These are phyloP conservation scores for Linnemannia hyalina DNA, from an alignment of 192 early-diverging fungal genomes.

Conservation along the genomic window DNA sequence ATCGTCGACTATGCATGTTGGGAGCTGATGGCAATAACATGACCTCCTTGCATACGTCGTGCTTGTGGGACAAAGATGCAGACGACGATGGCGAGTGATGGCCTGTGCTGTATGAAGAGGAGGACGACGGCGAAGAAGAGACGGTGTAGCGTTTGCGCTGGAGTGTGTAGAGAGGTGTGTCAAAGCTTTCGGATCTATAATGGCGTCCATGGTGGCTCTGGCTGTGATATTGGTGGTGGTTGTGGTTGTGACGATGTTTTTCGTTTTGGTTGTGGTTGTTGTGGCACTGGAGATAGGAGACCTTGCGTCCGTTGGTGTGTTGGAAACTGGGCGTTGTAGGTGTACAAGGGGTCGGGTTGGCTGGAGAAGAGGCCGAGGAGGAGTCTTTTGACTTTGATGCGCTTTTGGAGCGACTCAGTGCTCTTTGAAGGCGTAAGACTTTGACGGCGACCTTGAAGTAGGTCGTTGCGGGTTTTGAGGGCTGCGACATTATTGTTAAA, in stretches of 20 bases:
- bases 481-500: conserved; percentile 12
- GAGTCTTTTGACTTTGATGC: conserved; percentile 25
- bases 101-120: background rate
- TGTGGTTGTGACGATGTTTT: background rate
- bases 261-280: conserved; percentile 1
- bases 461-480: conserved; percentile 31
- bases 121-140: background rate
- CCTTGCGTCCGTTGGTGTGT: conserved; percentile 40
- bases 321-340: conserved; percentile 35
- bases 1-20: conserved; percentile 29
- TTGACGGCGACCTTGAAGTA: conserved; percentile 48
- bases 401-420: conserved; percentile 20
- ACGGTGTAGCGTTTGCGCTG: conserved; percentile 28
- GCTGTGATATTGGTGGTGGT: conserved; percentile 6
- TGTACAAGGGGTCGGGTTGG: background rate
- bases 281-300: conserved; percentile 22
- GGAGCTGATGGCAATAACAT: conserved; percentile 11
- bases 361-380: background rate
- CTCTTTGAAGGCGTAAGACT: conserved; percentile 31
- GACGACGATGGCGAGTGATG: background rate
- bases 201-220: conserved; percentile 11
- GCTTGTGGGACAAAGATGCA: background rate
- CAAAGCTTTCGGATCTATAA: conserved; percentile 12
- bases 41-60: conserved; percentile 7
- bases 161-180: conserved; percentile 28